Base-by-base conservation (phyloP, 1,284 basidiomycete genomes). In the Ganoderma sinense region DNA sequence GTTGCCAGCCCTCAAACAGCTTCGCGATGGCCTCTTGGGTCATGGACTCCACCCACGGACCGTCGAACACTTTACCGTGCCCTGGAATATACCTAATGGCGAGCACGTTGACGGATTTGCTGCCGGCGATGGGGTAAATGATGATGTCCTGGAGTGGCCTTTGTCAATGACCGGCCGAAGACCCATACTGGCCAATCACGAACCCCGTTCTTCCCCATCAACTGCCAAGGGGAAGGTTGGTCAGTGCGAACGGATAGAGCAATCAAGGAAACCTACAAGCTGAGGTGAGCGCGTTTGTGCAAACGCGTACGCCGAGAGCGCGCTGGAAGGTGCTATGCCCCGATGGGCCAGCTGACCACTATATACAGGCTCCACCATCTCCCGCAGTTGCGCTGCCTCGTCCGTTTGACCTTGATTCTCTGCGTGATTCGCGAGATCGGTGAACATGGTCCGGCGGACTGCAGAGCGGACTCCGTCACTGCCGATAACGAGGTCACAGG, bases 391-490 rank as follows among this genome's bases (percentile, higher is more conserved):
- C 11, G 14, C 60, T 2, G 68, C 68, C 2, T 65, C 64, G 18
- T 65, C 64, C 18, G 66, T 48, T 16, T 70, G 51, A 10, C 71
- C 66, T 7, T 76, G 62, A 41, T 77, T 75, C 31, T 60, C 33
- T 3, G 70, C 70, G 1, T 51, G 65, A 26, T 70, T 64, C 11
- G 73, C 73, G 0, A 75, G 55, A 4, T 62, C 55, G 7, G 62
- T 56, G 55, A 69, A 76, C 72, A 76, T 69, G 18, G 31, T 43
- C 1, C 45, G 43, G 18, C 82, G 79, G 6, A 80, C 78, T 23
- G 78, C 80, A 71, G 86, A 87, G 75, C 84, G 85, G 65, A 87
- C 73, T 2, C 86, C 86, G 74, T 88, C 87, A 67, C 84, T 83
- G 23, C 86, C 86, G 67, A 87, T 77, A 61, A 89, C 82, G 23